Evolutionary conservation across 2,329 filamentous ascomycete species (phyloP).

Genomic region (Myriosclerotinia curreyana): DNA sequence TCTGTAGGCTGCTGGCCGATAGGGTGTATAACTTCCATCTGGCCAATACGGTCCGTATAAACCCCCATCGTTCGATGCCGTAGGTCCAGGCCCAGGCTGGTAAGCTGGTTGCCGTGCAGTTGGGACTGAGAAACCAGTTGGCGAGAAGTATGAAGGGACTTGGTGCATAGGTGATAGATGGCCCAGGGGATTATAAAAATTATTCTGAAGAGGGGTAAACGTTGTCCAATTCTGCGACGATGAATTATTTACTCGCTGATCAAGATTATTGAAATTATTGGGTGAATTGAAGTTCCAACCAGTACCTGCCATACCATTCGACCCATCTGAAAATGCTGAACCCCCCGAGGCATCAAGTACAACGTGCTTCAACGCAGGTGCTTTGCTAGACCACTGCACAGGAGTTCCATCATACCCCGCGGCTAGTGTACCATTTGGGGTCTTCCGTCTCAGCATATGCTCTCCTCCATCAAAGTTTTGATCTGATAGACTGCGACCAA

Average conservation of each 20-base stretch:
- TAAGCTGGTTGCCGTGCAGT: slow-evolving; percentile 58
- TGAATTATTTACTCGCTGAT: slow-evolving; percentile 19
- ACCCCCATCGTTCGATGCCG: slow-evolving; percentile 54
- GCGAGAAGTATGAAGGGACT: slow-evolving; percentile 31
- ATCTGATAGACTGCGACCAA: slow-evolving; percentile 46
- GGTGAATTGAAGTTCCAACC: slow-evolving; percentile 9
- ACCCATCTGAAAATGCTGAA: slow-evolving; percentile 25
- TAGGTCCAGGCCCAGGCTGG: slow-evolving; percentile 56
- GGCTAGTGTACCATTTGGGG: slow-evolving; percentile 87
- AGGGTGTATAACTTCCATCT: slow-evolving; percentile 53
- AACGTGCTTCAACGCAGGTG: slow-evolving; percentile 79
- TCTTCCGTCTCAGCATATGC: slow-evolving; percentile 84
- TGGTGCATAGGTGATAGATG: slow-evolving; percentile 32
- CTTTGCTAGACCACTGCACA: slow-evolving; percentile 67
- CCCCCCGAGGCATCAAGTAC: slow-evolving; percentile 58
- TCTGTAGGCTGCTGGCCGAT: slow-evolving; percentile 55
- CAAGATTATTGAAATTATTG: slow-evolving; percentile 25
- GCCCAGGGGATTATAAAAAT: slow-evolving; percentile 31
- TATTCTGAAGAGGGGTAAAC: slow-evolving; percentile 29
- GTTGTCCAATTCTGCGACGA: slow-evolving; percentile 12
- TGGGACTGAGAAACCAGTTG: slow-evolving; percentile 50
- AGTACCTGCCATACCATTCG: slow-evolving; percentile 8
- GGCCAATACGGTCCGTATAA: slow-evolving; percentile 62
- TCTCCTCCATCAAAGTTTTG: slow-evolving; percentile 17
- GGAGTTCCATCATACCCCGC: slow-evolving; percentile 87